These are phyloP conservation scores for Botrytis byssoidea DNA, from an alignment of 2,329 filamentous ascomycete species.

Conservation along the genomic window DNA sequence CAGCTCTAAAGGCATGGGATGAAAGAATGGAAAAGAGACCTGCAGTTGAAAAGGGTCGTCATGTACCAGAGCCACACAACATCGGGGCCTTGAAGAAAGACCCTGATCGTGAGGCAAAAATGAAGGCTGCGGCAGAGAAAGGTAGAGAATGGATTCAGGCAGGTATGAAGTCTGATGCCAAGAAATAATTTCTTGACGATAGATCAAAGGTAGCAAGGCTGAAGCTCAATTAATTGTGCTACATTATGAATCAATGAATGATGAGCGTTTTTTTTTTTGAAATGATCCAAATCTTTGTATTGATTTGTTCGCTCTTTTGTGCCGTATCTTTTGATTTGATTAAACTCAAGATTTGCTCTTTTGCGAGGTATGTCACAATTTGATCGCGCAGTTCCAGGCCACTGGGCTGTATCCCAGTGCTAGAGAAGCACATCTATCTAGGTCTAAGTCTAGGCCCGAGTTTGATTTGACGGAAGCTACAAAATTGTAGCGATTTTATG, in stretches of 20 bases:
- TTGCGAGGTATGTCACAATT: background rate
- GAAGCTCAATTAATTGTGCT: no score
- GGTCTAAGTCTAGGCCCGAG: background rate
- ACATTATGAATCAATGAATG: background rate
- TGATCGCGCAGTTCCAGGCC: background rate
- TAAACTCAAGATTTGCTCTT: background rate
- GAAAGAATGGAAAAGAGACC: constrained; percentile 66
- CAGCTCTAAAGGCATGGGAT: constrained; percentile 74
- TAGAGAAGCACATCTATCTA: background rate
- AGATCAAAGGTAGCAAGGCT: background rate
- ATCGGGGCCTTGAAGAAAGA: constrained; percentile 50
- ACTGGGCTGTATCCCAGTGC: background rate
- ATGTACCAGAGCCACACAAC: constrained; percentile 67
- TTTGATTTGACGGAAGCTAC: background rate
- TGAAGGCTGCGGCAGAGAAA: constrained; percentile 55
- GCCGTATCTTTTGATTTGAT: background rate
- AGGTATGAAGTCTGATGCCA: constrained; percentile 53
- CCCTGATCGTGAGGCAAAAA: constrained; percentile 44
- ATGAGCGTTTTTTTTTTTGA: background rate
- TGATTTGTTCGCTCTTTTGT: background rate
- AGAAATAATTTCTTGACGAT: constrained; percentile 27
- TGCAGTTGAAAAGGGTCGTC: constrained; percentile 70
- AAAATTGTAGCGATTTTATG: background rate
- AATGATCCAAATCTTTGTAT: background rate
- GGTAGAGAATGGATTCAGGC: constrained; percentile 64